Evolutionary conservation across 495 filamentous ascomycete species (phyloP).

Genomic region (Aspergillus asperescens): DNA sequence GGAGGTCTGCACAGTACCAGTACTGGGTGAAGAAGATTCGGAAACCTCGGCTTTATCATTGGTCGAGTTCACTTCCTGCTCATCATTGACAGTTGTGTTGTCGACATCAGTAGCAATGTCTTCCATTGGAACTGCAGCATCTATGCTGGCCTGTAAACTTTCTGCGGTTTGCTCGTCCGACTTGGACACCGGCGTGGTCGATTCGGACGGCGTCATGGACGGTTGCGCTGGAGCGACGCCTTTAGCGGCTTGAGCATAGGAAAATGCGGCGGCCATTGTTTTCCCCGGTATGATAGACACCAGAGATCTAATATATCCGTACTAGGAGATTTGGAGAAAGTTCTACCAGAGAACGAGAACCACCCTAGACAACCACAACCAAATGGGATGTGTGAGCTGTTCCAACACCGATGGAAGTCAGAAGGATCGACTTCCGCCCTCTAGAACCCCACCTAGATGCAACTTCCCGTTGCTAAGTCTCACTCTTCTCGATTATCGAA

Average conservation of each 20-base stretch:
- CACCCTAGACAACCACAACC: constrained; percentile 23
- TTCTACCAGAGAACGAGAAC: constrained; percentile 30
- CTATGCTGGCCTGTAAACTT: constrained; percentile 13
- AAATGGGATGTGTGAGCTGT: constrained; percentile 23
- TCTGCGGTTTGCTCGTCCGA: constrained; percentile 26
- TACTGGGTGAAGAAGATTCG: constrained; percentile 60
- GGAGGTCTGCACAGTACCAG: constrained; percentile 56
- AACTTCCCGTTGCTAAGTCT: constrained; percentile 25
- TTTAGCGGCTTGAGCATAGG: constrained; percentile 93
- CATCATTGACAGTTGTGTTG: constrained; percentile 21
- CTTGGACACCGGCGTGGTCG: constrained; percentile 25
- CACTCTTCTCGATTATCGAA: constrained; percentile 16
- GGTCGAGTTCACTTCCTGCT: constrained; percentile 30
- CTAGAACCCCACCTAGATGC: constrained; percentile 31
- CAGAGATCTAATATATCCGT: constrained; percentile 18
- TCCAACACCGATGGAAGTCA: constrained; percentile 29
- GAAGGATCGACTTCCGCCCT: constrained; percentile 26
- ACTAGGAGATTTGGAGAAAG: constrained; percentile 17
- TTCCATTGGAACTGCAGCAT: constrained; percentile 20
- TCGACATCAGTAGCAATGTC: constrained; percentile 29
- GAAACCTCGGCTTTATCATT: constrained; percentile 43
- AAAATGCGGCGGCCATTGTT: constrained; percentile 55
- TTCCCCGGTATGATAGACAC: neutral
- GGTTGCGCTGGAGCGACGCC: constrained; percentile 50
- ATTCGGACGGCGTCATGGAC: constrained; percentile 34